Conservation (phyloP, 192 early-diverging fungal species). For the Backusella tarrabulga region DNA sequence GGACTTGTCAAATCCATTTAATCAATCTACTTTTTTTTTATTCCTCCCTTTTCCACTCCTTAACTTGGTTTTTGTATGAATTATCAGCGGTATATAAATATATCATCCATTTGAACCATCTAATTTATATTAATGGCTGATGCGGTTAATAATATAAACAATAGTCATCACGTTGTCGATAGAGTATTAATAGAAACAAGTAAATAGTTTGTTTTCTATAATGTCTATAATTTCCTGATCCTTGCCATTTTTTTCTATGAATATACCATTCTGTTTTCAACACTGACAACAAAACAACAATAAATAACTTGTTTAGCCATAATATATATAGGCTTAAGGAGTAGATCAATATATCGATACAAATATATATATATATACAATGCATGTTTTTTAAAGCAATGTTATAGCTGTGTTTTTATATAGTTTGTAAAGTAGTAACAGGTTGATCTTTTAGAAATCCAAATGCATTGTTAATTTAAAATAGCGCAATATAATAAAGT, state of each 20-base stretch:
- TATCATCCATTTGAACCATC: background rate
- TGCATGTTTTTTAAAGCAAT: background rate
- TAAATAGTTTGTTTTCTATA: background rate
- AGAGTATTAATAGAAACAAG: background rate
- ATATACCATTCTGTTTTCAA: background rate
- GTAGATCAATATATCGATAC: background rate
- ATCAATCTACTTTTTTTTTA: background rate
- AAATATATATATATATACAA: background rate
- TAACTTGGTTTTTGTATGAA: conserved; percentile 8
- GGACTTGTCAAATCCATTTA: conserved; percentile 1
- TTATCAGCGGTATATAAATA: background rate
- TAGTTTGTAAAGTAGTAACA: background rate
- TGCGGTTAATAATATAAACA: background rate
- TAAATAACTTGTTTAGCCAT: background rate
- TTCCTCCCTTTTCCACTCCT: background rate
- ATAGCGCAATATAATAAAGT: conserved; percentile 1
- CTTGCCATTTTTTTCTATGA: background rate
- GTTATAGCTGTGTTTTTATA: background rate
- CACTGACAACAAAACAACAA: background rate
- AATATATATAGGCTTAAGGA: background rate
- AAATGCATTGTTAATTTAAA: background rate
- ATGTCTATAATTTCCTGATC: background rate
- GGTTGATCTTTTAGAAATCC: background rate
- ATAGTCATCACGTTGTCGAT: background rate
- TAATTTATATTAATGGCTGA: background rate